Evolutionary conservation across 2,329 filamentous ascomycete species (phyloP), one percentile per base, ranked within the genome.

Genomic region (Tympanopsis confertula): DNA sequence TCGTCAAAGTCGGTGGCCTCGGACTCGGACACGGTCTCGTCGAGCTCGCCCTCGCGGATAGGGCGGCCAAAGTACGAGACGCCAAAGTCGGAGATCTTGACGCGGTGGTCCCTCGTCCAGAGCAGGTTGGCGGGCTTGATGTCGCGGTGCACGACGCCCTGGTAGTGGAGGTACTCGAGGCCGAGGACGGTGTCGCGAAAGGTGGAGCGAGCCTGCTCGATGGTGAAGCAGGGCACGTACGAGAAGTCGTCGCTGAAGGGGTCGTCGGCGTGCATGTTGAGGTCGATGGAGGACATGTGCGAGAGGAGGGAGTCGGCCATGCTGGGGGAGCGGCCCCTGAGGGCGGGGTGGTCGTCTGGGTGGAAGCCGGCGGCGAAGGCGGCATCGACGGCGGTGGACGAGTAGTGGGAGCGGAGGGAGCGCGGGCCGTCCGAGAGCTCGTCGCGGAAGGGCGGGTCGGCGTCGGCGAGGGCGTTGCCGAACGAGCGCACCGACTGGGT

Each of bases 21-120:
- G 1, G 81, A 85, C 53, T 93, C 85, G 3, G 82, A 82, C 14
- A 66, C 78, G 42, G 63, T 79, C 41, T 87, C 82, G 41, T 86
- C 81, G 26, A 78, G 72, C 49, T 93, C 86, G 38, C 83, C 84
- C 35, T 94, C 86, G 28, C 85, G 74, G 41, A 88, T 83, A 2
- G 86, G 86, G 37, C 86, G 78, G 19, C 91, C 91, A 44, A 98
- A 86, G 57, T 96, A 98, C 1, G 91, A 98, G 2, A 98, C 91
- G 20, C 91, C 91, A 63, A 98, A 98, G 53, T 98, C 91, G 4
- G 91, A 96, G 42, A 98, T 98, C 66, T 98, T 98, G 52, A 95
- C 86, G 13, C 82, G 78, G 48, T 88, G 79, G 45, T 87, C 82
- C 48, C 67, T 78, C 37, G 86, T 93, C 66, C 89, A 87, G 5